Evolutionary conservation across 1,284 basidiomycete species (phyloP), one percentile per base, ranked within the genome.

Genomic region (Athelia psychrophila): DNA sequence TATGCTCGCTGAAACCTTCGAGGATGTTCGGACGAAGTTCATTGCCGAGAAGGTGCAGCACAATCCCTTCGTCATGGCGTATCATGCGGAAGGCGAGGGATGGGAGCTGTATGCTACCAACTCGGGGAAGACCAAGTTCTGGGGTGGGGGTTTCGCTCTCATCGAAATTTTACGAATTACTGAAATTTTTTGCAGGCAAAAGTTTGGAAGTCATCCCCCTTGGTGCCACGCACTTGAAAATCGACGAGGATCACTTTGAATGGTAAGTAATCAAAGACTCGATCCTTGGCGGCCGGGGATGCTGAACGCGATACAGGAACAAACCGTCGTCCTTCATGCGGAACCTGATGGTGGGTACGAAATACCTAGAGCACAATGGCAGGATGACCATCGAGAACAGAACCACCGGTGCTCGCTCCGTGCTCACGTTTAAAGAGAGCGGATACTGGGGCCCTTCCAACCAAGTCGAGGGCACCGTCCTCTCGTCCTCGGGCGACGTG

Each of bases 11-110:
- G 93, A 95, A 68, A 95, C 93, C 0, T 95, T 90, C 60, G 93
- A 95, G 67, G 88, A 91, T 56, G 62, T 76, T 27, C 81, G 91
- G 45, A 86, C 85, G 76, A 84, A 81, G 52, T 93, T 94, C 64
- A 79, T 95, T 48, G 84, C 89, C 48, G 93, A 95, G 71, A 95
- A 95, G 73, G 92, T 95, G 50, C 83, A 81, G 45, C 93, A 95
- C 65, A 85, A 92, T 58, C 93, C 93, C 9, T 76, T 91, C 44
- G 75, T 93, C 60, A 82, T 94, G 63, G 92, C 91, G 6, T 92
- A 88, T 69, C 88, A 92, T 62, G 90, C 90, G 3, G 82, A 92
- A 63, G 91, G 91, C 13, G 68, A 79, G 38, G 78, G 81, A 13
- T 94, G 92, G 89, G 81, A 86, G 63, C 67, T 91, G 25, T 78